These are phyloP conservation scores for Chalciporus chontae DNA, from an alignment of 768 basidiomycete species.

Conservation along the genomic window DNA sequence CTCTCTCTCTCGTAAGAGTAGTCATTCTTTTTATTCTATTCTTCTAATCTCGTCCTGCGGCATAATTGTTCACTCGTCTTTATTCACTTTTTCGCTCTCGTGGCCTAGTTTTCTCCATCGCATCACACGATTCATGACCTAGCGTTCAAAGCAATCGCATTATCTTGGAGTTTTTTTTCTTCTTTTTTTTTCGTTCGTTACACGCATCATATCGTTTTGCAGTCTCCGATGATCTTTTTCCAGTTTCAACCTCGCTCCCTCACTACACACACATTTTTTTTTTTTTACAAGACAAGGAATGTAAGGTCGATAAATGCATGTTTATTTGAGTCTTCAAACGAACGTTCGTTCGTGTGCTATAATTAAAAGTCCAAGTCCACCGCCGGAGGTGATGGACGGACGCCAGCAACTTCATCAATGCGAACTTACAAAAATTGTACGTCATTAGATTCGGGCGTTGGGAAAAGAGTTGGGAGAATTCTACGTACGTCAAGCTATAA, in stretches of 20 bases:
- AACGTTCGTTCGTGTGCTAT: too few relatives aligned
- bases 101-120: background rate
- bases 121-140: background rate
- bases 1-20: background rate
- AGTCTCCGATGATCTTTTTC: too few relatives aligned
- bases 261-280: too few relatives aligned
- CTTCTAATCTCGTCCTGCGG: background rate
- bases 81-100: background rate
- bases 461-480: too few relatives aligned
- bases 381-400: too few relatives aligned
- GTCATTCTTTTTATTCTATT: background rate
- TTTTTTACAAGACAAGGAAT: constrained; percentile 5
- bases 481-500: too few relatives aligned
- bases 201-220: background rate
- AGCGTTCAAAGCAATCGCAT: background rate
- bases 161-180: background rate
- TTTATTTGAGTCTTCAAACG: background rate
- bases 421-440: too few relatives aligned
- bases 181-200: background rate
- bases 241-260: background rate
- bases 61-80: background rate
- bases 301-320: constrained; percentile 6
- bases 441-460: too few relatives aligned
- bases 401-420: too few relatives aligned
- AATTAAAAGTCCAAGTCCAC: too few relatives aligned